Conservation (phyloP, 257 asterid species). For the Solanum ossicruentum region DNA sequence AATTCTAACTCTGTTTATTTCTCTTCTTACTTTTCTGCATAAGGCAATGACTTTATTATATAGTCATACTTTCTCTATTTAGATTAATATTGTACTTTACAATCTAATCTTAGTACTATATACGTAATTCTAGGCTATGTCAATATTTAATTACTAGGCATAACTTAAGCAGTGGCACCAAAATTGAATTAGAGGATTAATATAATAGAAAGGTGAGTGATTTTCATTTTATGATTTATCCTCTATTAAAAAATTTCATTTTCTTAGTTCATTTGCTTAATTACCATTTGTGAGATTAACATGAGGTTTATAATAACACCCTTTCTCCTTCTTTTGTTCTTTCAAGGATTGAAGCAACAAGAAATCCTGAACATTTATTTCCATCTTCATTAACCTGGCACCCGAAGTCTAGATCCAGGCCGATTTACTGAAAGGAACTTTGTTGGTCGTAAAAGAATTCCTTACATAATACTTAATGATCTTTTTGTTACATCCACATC, state of each 20-base stretch:
- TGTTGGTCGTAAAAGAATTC: background rate
- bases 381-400: no score
- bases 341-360: background rate
- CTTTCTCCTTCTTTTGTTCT: background rate
- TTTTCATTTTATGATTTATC: no score
- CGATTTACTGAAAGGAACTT: background rate
- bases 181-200: background rate
- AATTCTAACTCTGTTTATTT: background rate
- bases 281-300: background rate
- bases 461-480: background rate
- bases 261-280: no score
- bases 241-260: no score
- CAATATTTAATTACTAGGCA: background rate
- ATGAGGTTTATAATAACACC: background rate
- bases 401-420: no score
- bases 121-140: background rate
- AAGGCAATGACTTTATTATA: background rate
- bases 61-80: background rate
- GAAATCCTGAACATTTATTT: background rate
- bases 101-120: background rate
- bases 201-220: background rate
- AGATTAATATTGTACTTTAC: background rate
- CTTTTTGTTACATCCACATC: background rate
- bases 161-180: background rate
- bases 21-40: background rate